phyloP scores from a whole-genome alignment of 1,284 basidiomycete species.

The Porodaedalea pini region DNA sequence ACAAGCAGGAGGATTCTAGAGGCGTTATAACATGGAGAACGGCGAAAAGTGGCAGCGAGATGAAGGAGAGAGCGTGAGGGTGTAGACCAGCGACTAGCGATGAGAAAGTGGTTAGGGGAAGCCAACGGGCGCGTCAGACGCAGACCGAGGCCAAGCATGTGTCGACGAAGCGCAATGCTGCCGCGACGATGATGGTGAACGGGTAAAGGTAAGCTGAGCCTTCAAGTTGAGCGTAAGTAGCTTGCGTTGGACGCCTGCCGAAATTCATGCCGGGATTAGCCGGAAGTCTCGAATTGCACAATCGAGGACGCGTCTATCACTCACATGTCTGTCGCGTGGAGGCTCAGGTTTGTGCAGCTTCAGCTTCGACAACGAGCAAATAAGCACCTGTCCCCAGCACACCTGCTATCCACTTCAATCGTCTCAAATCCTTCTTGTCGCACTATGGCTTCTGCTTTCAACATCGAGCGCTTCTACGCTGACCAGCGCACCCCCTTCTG shows the following conservation, averaged over 20 bases:
- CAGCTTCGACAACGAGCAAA: background rate
- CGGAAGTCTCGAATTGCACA: background rate
- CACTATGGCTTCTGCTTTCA: constrained; percentile 12
- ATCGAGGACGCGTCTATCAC: background rate
- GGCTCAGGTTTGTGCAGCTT: background rate
- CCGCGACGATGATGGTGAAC: background rate
- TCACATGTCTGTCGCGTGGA: background rate
- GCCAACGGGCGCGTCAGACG: constrained; percentile 10
- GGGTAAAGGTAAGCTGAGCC: background rate
- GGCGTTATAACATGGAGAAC: background rate
- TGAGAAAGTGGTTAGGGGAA: background rate
- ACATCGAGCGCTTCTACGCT: constrained; percentile 20
- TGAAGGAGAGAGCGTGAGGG: constrained; percentile 14
- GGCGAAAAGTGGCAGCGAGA: constrained; percentile 3
- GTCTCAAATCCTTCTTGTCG: background rate
- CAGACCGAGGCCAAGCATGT: constrained; percentile 17
- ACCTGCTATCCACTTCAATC: constrained; percentile 1
- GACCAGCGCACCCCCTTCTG: constrained; percentile 19
- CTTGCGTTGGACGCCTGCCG: constrained; percentile 1
- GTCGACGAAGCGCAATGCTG: background rate
- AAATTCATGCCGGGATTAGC: constrained; percentile 1
- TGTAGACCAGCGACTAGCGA: constrained; percentile 1
- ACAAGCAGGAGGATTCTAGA: constrained; percentile 6
- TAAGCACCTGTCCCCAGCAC: background rate
- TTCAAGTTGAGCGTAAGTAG: background rate